Evolutionary conservation across 1,139 yeast species (phyloP).

Genomic region (Pichia sp.): DNA sequence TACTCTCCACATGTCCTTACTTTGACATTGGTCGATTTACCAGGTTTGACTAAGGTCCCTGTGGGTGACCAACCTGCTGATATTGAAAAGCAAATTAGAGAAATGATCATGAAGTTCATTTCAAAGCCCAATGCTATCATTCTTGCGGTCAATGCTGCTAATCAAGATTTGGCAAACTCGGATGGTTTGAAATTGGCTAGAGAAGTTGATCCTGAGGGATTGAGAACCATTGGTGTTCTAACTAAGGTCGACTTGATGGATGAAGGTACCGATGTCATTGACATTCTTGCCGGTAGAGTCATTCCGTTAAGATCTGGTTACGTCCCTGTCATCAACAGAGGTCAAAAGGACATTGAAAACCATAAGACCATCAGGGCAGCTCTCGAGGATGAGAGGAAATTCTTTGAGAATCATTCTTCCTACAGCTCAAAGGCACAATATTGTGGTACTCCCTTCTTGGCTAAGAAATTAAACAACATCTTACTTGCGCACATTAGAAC

Average conservation of each 20-base stretch:
- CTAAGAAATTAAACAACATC: constrained; percentile 86
- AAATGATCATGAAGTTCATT: constrained; percentile 89
- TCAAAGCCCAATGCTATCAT: constrained; percentile 95
- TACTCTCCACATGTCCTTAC: constrained; percentile 96
- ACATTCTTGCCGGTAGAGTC: constrained; percentile 91
- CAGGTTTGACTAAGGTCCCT: constrained; percentile 98
- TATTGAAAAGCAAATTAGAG: constrained; percentile 89
- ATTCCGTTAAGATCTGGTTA: constrained; percentile 94
- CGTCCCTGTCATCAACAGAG: constrained; percentile 96
- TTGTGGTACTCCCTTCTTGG: constrained; percentile 96
- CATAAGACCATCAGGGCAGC: constrained; percentile 89
- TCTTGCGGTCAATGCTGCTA: constrained; percentile 93
- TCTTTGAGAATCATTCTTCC: constrained; percentile 70
- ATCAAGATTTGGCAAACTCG: constrained; percentile 94
- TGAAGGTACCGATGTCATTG: constrained; percentile 97
- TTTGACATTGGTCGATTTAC: constrained; percentile 91
- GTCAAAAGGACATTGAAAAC: constrained; percentile 89
- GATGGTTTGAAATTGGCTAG: constrained; percentile 95
- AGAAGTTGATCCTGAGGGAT: constrained; percentile 97
- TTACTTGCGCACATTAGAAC: constrained; percentile 89
- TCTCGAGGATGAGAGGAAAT: constrained; percentile 67
- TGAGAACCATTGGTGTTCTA: constrained; percentile 92
- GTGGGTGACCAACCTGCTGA: constrained; percentile 99
- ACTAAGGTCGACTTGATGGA: constrained; percentile 98
- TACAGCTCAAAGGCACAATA: constrained; percentile 72